Conservation (phyloP, 192 early-diverging fungal species). For the Backusella circina region DNA sequence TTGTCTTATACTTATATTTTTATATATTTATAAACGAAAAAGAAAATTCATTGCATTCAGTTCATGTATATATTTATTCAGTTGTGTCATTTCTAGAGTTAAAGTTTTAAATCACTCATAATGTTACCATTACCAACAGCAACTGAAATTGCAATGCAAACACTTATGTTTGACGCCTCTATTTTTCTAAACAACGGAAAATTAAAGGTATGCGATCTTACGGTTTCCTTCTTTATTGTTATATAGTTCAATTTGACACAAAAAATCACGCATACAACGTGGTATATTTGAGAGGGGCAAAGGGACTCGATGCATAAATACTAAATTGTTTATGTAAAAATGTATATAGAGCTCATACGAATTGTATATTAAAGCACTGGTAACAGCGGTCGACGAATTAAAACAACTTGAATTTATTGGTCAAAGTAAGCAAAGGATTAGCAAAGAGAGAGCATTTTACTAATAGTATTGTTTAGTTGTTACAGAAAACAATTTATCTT, state of each 20-base stretch:
- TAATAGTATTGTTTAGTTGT: neutral
- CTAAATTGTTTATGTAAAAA: neutral
- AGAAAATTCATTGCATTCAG: neutral
- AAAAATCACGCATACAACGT: neutral
- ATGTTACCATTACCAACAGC: neutral
- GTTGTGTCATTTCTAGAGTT: neutral
- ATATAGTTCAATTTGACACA: neutral
- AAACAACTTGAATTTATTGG: conserved; percentile 46
- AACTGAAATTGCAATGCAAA: conserved; percentile 1
- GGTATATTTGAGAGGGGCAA: neutral
- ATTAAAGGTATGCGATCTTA: neutral
- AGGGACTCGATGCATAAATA: neutral
- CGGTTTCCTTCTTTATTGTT: neutral
- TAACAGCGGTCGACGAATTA: conserved; percentile 39
- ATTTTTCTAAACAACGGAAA: conserved; percentile 3
- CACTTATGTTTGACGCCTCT: conserved; percentile 1
- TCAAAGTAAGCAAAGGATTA: conserved; percentile 34
- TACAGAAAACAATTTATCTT: conserved; percentile 16
- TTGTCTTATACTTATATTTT: no score
- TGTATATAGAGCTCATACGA: conserved; percentile 14
- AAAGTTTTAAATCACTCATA: neutral
- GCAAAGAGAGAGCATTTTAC: neutral
- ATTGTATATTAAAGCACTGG: conserved; percentile 43
- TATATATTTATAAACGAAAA: neutral
- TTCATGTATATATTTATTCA: conserved; percentile 1